Conservation (phyloP, 257 asterid species). For the Solanum tarijense region DNA sequence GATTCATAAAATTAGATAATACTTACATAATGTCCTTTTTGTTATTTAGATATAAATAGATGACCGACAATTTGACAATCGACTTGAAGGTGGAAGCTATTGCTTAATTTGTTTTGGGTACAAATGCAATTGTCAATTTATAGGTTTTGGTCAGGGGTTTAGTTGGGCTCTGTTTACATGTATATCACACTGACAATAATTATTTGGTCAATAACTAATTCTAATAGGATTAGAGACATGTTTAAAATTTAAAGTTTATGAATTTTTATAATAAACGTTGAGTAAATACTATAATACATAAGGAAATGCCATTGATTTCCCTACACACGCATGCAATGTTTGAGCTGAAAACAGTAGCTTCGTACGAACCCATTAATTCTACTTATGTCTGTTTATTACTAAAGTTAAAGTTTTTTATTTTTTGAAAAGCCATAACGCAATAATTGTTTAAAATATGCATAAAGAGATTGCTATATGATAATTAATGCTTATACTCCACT, state of each 20-base stretch:
- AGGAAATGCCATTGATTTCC: background rate
- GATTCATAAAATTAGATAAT: background rate
- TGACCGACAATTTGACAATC: background rate
- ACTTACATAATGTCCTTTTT: background rate
- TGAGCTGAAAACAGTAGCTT: background rate
- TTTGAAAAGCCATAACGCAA: background rate
- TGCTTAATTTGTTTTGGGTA: background rate
- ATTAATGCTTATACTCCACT: background rate
- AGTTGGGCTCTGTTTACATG: background rate
- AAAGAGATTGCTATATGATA: background rate
- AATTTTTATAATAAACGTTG: background rate
- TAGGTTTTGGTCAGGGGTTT: background rate
- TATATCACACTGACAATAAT: background rate
- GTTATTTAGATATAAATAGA: background rate
- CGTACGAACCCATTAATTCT: background rate
- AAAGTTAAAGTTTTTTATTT: background rate
- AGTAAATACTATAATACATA: no score
- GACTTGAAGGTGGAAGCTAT: background rate
- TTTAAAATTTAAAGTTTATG: no score
- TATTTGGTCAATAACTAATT: background rate
- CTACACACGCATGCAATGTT: background rate
- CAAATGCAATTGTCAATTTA: background rate
- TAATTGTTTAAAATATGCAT: background rate
- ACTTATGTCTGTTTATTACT: background rate
- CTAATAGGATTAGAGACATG: background rate